phyloP scores from a whole-genome alignment of 2,329 filamentous ascomycete species.

The Tolypocladium guangdongense region DNA sequence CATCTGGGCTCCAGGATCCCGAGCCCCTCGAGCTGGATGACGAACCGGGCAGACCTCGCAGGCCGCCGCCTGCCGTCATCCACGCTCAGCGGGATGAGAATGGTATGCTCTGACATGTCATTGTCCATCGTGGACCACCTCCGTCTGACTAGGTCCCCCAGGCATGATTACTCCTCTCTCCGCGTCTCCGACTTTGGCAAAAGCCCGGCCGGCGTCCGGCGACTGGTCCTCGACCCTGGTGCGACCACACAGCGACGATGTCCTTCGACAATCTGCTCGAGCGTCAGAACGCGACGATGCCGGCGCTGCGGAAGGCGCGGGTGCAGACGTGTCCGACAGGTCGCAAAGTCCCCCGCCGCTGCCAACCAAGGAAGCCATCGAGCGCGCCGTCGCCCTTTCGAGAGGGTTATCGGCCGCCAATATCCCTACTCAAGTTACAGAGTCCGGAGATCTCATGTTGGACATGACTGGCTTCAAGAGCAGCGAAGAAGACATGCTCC shows the following conservation, averaged over 20 bases:
- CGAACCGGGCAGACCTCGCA: slow-evolving; percentile 20
- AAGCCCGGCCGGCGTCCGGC: slow-evolving; percentile 33
- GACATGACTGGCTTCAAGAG: slow-evolving; percentile 97
- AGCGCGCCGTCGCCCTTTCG: slow-evolving; percentile 74
- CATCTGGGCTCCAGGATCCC: slow-evolving; percentile 47
- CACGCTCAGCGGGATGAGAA: slow-evolving; percentile 15
- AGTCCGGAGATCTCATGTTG: slow-evolving; percentile 88
- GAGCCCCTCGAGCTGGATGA: slow-evolving; percentile 58
- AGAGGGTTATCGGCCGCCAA: slow-evolving; percentile 82
- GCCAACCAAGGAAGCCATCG: slow-evolving; percentile 62
- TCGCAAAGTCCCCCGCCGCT: slow-evolving; percentile 71
- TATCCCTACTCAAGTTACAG: slow-evolving; percentile 86
- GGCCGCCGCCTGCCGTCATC: slow-evolving; percentile 35
- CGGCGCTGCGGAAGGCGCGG: slow-evolving; percentile 26
- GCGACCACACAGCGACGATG: slow-evolving; percentile 43
- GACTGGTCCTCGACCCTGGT: slow-evolving; percentile 37
- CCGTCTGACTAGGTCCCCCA: slow-evolving; percentile 11
- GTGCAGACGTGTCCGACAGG: slow-evolving; percentile 35
- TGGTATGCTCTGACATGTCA: slow-evolving; percentile 12
- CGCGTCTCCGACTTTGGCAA: slow-evolving; percentile 39
- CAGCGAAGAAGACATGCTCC: slow-evolving; percentile 82
- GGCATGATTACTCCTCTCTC: slow-evolving; percentile 42
- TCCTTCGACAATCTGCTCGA: slow-evolving; percentile 37
- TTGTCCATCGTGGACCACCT: background rate
- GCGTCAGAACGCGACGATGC: slow-evolving; percentile 22